Percentiles rank a stretch among this genome's conserved stretches.
Evolutionary conservation across 1,139 yeast genomes (phyloP).

Genomic region (Candida albicans): DNA sequence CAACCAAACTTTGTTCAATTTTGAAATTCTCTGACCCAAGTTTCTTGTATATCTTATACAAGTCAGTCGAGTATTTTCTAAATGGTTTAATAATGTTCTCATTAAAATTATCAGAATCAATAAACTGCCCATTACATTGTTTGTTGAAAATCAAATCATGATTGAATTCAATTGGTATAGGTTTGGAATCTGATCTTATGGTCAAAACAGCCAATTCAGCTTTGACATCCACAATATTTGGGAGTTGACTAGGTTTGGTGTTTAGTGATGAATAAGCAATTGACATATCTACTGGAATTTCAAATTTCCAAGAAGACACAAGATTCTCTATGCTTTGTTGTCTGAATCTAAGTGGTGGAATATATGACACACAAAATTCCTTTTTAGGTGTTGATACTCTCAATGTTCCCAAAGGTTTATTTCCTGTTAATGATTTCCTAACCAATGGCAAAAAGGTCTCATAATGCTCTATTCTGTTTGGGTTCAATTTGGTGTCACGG

Average conservation of each 20-base stretch:
- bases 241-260: constrained; percentile 14
- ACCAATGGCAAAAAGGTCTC: constrained; percentile 16
- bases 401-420: constrained; percentile 20
- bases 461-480: constrained; percentile 14
- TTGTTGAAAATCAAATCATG: constrained; percentile 38
- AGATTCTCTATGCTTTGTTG: constrained; percentile 10
- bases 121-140: constrained; percentile 10
- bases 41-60: constrained; percentile 20
- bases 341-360: constrained; percentile 32
- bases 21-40: constrained; percentile 29
- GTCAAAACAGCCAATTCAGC: constrained; percentile 38
- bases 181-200: constrained; percentile 28
- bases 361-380: constrained; percentile 29
- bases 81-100: constrained; percentile 26
- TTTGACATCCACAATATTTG: constrained; percentile 30
- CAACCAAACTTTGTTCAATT: constrained; percentile 30
- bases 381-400: constrained; percentile 28
- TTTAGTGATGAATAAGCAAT: constrained; percentile 8
- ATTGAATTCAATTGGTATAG: constrained; percentile 43
- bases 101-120: constrained; percentile 27
- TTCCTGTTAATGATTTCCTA: constrained; percentile 17
- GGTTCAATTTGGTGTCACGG: constrained; percentile 14
- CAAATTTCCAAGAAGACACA: constrained; percentile 26
- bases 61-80: constrained; percentile 19
- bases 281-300: constrained; percentile 30